Percentiles rank a stretch among this genome's conserved stretches.
Conservation (phyloP, 306 rosid species). For the Pyrus pyrifolia region DNA sequence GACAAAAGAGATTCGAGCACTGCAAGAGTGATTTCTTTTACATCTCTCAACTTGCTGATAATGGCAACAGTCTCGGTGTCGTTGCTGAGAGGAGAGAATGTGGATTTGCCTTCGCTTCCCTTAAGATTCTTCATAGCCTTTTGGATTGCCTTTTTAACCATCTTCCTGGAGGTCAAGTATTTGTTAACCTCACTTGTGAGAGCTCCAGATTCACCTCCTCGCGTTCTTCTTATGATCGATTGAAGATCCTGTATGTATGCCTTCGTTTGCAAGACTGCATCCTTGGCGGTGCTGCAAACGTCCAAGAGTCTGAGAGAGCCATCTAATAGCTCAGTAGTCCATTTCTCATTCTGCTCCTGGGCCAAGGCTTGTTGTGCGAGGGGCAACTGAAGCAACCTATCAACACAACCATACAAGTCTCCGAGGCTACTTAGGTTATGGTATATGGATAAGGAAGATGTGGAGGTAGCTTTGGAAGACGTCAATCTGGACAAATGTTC, state of each 20-base stretch:
- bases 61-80: not conserved
- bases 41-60: conserved; percentile 21
- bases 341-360: conserved; percentile 5
- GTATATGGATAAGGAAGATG: conserved; percentile 18
- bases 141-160: conserved; percentile 15
- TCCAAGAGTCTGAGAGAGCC: conserved; percentile 29
- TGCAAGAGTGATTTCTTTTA: conserved; percentile 12
- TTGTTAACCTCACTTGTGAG: conserved; percentile 19
- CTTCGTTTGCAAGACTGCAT: conserved; percentile 18
- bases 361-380: conserved; percentile 5
- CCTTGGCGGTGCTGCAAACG: conserved; percentile 21
- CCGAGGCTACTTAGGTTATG: conserved; percentile 9
- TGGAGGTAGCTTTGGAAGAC: conserved; percentile 7
- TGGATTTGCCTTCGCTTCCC: not conserved
- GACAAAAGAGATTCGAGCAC: conserved; percentile 22
- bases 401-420: conserved; percentile 21
- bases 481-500: conserved; percentile 13
- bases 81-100: not conserved
- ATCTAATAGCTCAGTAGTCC: conserved; percentile 13
- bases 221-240: conserved; percentile 13
- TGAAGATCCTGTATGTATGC: conserved; percentile 12
- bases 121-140: not conserved
- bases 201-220: conserved; percentile 2
- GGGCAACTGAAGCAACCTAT: conserved; percentile 22
- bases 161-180: conserved; percentile 21